phyloP scores from a whole-genome alignment of 306 rosid species.

The Vicia villosa region DNA sequence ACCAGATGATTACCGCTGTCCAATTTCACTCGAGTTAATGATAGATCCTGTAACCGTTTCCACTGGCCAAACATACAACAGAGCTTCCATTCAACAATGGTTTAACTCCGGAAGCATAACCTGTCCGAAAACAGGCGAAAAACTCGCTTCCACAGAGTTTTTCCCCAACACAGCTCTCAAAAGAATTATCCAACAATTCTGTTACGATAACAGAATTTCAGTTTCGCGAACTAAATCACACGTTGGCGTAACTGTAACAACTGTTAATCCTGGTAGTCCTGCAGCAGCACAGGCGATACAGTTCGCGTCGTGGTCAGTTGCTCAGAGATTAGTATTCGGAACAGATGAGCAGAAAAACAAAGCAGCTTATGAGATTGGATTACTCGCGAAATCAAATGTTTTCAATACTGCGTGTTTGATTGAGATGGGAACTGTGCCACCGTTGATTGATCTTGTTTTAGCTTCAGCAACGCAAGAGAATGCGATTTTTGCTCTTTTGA shows the following conservation, averaged over 20 bases:
- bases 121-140: slow-evolving; percentile 77
- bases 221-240: slow-evolving; percentile 6
- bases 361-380: slow-evolving; percentile 66
- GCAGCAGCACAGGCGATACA: slow-evolving; percentile 50
- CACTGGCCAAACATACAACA: slow-evolving; percentile 84
- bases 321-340: slow-evolving; percentile 54
- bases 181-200: slow-evolving; percentile 52
- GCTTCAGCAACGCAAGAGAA: slow-evolving; percentile 43
- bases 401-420: slow-evolving; percentile 62
- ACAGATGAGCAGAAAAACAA: slow-evolving; percentile 53
- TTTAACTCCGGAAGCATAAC: slow-evolving; percentile 52
- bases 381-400: slow-evolving; percentile 59
- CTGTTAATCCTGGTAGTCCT: slow-evolving; percentile 36
- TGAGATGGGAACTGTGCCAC: slow-evolving; percentile 54
- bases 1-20: slow-evolving; percentile 69
- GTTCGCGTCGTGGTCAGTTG: slow-evolving; percentile 50
- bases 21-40: slow-evolving; percentile 77
- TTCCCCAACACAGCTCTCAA: slow-evolving; percentile 56
- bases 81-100: slow-evolving; percentile 72
- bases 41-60: slow-evolving; percentile 75
- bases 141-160: slow-evolving; percentile 42
- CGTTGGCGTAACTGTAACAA: slow-evolving; percentile 21
- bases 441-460: slow-evolving; percentile 45
- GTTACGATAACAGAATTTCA: slow-evolving; percentile 44
- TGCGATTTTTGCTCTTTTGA: slow-evolving; percentile 58